Evolutionary conservation across 139 green algal genomes (phyloP), one percentile per base, ranked within the genome.

Genomic region (Picochlorum costavermella): DNA sequence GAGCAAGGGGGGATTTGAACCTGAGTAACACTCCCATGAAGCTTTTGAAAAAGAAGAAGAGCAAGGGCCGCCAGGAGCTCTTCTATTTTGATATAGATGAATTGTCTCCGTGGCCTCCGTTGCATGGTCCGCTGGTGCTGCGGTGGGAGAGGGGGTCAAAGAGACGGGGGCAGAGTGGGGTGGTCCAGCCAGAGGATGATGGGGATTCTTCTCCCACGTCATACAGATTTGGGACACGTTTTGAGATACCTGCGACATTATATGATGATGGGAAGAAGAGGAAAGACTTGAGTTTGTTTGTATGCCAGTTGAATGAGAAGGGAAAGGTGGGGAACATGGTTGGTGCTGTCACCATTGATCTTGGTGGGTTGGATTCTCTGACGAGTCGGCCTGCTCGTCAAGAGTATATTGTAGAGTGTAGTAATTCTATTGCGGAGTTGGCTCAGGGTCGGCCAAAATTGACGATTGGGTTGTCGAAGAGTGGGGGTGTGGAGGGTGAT

Each of bases 281-380:
- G n/a, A 64, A 64, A 16, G 56, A 57, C 16, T 6, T 64, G 12
- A 17, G 12, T 31, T 13, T 64, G 14, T 64, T 64, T 25, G 25
- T 64, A 6, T 29, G n/a, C 12, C 58, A 64, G 25, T 29, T 64
- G 23, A 25, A 64, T 25, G 58, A 64, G 23, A 64, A 50, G 58
- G 58, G 58, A 16, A 64, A 59, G 23, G 58, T 44, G 14, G 20
- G 20, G 20, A 64, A 50, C 17, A 16, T 64, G n/a, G n/a, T 64
- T 17, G 58, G 58, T 26, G n/a, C 12, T 17, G 20, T 59, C 12
- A 16, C 57, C 20, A 29, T 64, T 28, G 25, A 64, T 51, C 58
- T 64, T 0, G 58, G 6, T 31, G 17, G 12, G 2, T 51, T 64
- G 23, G 58, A 16, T 29, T 50, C 20, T 28, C n/a, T 50, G 20